phyloP scores from a whole-genome alignment of 768 basidiomycete species.

The Gloeophyllum trabeum region DNA sequence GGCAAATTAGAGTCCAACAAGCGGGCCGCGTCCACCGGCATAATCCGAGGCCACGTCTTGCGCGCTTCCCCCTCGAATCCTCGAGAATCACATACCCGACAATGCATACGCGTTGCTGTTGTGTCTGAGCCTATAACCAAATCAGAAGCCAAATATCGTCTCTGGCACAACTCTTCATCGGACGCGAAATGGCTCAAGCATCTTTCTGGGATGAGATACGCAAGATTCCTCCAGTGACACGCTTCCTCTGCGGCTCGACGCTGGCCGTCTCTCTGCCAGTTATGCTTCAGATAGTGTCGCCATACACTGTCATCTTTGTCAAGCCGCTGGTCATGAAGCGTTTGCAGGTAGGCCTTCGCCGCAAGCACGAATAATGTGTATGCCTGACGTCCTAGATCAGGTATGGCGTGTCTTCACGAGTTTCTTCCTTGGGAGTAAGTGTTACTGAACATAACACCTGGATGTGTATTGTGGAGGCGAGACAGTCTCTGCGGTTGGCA shows the following conservation, averaged over 20 bases:
- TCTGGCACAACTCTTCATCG: no score
- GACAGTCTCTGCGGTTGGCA: no score
- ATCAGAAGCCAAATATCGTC: no score
- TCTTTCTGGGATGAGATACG: conserved; percentile 39
- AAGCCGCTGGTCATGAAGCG: conserved; percentile 28
- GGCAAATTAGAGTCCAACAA: no score
- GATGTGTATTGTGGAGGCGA: no score
- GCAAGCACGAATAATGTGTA: background rate
- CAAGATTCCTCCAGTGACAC: conserved; percentile 80
- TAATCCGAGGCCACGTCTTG: no score
- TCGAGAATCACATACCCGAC: no score
- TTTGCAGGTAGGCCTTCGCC: conserved; percentile 37
- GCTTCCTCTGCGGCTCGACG: conserved; percentile 52
- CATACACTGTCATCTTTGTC: conserved; percentile 45
- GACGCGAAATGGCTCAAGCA: conserved; percentile 13
- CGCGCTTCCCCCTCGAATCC: no score
- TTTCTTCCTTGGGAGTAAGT: conserved; percentile 60
- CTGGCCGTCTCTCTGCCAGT: conserved; percentile 48
- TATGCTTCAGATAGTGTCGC: conserved; percentile 39
- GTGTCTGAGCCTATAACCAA: no score
- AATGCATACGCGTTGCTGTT: no score
- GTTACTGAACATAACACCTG: no score
- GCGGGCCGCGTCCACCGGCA: no score
- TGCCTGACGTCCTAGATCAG: conserved; percentile 26
- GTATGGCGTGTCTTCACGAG: conserved; percentile 66